Evolutionary conservation across 2,329 filamentous ascomycete genomes (phyloP), one percentile per base, ranked within the genome.

Genomic region (Dactylellina cionopaga): DNA sequence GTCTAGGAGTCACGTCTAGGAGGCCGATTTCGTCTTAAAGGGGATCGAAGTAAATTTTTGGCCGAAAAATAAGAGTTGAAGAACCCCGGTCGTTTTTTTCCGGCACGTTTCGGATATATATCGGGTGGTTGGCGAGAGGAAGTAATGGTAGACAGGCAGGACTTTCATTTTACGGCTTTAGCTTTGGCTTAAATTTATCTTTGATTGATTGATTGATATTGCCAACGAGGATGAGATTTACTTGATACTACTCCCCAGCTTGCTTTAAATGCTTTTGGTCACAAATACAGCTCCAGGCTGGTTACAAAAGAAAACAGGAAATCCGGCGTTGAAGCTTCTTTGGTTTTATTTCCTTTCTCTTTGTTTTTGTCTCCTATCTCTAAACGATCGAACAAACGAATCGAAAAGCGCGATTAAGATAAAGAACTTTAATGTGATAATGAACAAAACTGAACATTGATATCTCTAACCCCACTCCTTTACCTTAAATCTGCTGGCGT

Each of bases 1-100:
- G 76, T 72, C 80, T 73, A 80, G 80, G 49, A 76, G 78, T 51
- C 76, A 78, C 56, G 75, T 77, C 44, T 78, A 77, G 49, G 43
- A 63, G 22, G 58, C 27, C 52, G 25, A 56, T 47, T 75, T 59
- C 33, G 55, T 55, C 13, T 49, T 71, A 25, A 58, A 58, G 27
- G 56, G 41, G 43, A 44, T 71, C 44, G 25, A 44, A n/a, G 1
- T 71, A 2, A 43, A 33, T 9, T 44, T 52, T 10, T 64, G 52
- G 59, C 68, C 52, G 19, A 59, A 52, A 24, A 10, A 49, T 6
- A 4, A n/a, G 15, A 19, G 15, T n/a, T 6, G 9, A 11, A 43
- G 5, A 4, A 39, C n/a, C 6, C 3, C 15, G 39, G 11, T n/a
- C n/a, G n/a, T n/a, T n/a, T n/a, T n/a, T n/a, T n/a, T n/a, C n/a